Evolutionary conservation across 1,139 yeast genomes (phyloP), one percentile per base, ranked within the genome.

Genomic region (Blastobotrys raffinosifermentans): DNA sequence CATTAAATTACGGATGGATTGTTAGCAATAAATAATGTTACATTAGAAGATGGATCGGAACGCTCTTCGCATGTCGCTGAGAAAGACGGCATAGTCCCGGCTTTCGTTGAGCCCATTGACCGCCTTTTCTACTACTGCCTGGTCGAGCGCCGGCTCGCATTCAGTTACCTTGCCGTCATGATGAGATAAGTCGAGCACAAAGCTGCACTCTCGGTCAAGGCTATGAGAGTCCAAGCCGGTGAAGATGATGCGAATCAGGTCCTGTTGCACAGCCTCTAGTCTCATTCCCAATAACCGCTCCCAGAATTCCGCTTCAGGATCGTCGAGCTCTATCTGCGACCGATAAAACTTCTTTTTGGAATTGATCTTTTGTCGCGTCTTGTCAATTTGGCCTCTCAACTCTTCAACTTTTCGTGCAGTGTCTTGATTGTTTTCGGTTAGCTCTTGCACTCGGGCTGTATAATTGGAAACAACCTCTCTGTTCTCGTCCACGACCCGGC

Each of bases 231-330:
- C 60, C 13, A 59, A 41, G 16, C 51, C 47, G 9, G 56, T 46
- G 42, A 57, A 59, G 2, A 51, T 42, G 38, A 59, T 52, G 37
- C 49, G 47, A 26, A 58, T 42, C 20, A 49, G 38, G 29, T 56
- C 61, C 20, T 56, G 56, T 14, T 42, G 38, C 9, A 49, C 47
- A n/a, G 58, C 54, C 26, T 54, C 56, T 25, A 59, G 49, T 13
- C 51, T 36, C 21, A 58, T 30, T 9, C 64, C 63, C 9, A 58
- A 47, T 2, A 49, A 45, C 13, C 49, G 35, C 37, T 59, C 58
- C 60, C 61, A 59, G 17, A 49, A 45, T 2, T 32, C 45, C 17
- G 58, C 39, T 37, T 59, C 64, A 1, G 61, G 57, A 2, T 43
- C 44, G 33, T 57, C 53, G 19, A 42, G 39, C 9, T 50, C 45